Evolutionary conservation across 441 rosid genomes (phyloP).

Genomic region (Geranium incanum): DNA sequence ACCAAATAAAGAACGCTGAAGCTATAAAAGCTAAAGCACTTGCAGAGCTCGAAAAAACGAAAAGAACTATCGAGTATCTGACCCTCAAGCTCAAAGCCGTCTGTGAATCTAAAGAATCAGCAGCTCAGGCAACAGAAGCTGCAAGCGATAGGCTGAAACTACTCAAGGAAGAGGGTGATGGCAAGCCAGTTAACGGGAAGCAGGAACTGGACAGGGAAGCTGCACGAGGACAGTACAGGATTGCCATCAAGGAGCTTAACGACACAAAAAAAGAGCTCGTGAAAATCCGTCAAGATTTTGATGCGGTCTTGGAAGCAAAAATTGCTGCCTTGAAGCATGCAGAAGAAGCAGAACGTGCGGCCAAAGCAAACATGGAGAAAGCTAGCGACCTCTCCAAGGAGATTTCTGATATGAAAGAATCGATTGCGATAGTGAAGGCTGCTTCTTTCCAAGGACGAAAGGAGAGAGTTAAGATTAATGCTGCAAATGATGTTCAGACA

Average conservation of each 20-base stretch:
- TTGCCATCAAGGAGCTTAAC: constrained; percentile 58
- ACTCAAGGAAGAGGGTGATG: constrained; percentile 46
- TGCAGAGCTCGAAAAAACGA: constrained; percentile 68
- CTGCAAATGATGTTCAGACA: constrained; percentile 58
- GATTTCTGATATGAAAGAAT: constrained; percentile 58
- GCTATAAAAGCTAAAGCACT: constrained; percentile 59
- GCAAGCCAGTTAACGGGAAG: constrained; percentile 33
- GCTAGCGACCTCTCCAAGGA: constrained; percentile 62
- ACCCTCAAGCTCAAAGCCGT: constrained; percentile 46
- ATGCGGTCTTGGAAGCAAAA: constrained; percentile 52
- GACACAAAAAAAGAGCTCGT: constrained; percentile 67
- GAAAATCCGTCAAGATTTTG: constrained; percentile 56
- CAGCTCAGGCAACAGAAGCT: constrained; percentile 55
- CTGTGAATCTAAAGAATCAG: constrained; percentile 53
- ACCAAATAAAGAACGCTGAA: constrained; percentile 70
- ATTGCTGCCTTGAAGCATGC: constrained; percentile 51
- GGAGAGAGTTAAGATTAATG: constrained; percentile 61
- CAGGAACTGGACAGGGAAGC: constrained; percentile 49
- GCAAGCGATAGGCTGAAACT: constrained; percentile 49
- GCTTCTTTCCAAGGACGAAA: constrained; percentile 60
- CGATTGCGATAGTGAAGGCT: constrained; percentile 71
- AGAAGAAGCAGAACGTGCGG: constrained; percentile 54
- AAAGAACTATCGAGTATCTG: constrained; percentile 58
- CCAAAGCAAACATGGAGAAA: constrained; percentile 55
- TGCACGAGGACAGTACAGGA: constrained; percentile 48